Conservation (phyloP, 2,329 filamentous ascomycete species). For the Monilinia aucupariae region DNA sequence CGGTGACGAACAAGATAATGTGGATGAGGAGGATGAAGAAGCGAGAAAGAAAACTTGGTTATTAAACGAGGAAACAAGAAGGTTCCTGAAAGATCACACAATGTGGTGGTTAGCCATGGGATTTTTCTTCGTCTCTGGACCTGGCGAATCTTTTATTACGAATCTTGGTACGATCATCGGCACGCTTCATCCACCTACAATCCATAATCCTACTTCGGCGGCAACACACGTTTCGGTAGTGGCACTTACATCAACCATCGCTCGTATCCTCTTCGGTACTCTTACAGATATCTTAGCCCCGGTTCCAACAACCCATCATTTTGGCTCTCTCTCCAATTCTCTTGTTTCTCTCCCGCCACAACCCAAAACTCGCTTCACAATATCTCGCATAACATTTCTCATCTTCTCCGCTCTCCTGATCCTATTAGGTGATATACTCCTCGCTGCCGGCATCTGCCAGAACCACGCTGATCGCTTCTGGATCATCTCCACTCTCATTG, state of each 20-base stretch:
- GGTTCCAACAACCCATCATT: slow-evolving; percentile 40
- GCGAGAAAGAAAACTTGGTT: slow-evolving; percentile 80
- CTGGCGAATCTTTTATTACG: slow-evolving; percentile 97
- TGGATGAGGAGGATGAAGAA: slow-evolving; percentile 44
- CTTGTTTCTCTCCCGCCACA: slow-evolving; percentile 37
- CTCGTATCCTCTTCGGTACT: slow-evolving; percentile 82
- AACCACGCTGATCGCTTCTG: slow-evolving; percentile 75
- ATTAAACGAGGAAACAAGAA: slow-evolving; percentile 81
- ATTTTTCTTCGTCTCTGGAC: slow-evolving; percentile 73
- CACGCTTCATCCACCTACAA: slow-evolving; percentile 63
- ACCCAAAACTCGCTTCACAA: slow-evolving; percentile 42
- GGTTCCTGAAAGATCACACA: slow-evolving; percentile 79
- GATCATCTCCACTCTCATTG: slow-evolving; percentile 76
- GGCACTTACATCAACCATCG: slow-evolving; percentile 82
- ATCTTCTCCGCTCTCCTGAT: slow-evolving; percentile 69
- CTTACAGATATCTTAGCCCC: slow-evolving; percentile 81
- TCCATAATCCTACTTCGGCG: slow-evolving; percentile 50
- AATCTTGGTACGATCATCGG: slow-evolving; percentile 92
- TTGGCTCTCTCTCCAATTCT: slow-evolving; percentile 29
- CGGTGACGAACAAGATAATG: slow-evolving; percentile 27
- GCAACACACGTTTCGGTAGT: slow-evolving; percentile 92
- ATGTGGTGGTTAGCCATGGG: slow-evolving; percentile 94
- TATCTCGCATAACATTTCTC: slow-evolving; percentile 78
- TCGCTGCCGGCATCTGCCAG: slow-evolving; percentile 72
- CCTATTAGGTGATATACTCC: slow-evolving; percentile 67